These are phyloP conservation scores for Kluyveromyces marxianus DNA, from an alignment of 1,139 yeast species.

Conservation along the genomic window DNA sequence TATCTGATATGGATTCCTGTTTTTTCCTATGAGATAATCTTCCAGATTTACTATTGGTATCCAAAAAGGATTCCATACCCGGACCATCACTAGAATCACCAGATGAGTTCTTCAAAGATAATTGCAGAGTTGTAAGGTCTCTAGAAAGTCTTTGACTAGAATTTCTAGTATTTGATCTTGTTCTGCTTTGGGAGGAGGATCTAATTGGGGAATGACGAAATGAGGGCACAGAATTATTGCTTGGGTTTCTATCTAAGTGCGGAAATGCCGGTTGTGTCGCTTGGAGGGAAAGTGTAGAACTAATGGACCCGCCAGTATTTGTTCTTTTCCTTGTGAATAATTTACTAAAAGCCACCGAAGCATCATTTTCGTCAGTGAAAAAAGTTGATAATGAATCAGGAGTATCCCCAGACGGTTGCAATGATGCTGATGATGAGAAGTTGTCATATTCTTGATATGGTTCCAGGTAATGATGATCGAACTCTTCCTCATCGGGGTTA, in stretches of 20 bases:
- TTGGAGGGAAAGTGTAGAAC: slow-evolving; percentile 17
- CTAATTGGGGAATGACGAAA: slow-evolving; percentile 26
- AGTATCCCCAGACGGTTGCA: slow-evolving; percentile 8
- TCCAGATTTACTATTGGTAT: slow-evolving; percentile 12
- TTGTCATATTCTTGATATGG: slow-evolving; percentile 6
- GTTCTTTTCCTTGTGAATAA: slow-evolving; percentile 28
- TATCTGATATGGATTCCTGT: slow-evolving; percentile 26
- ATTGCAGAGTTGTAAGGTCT: slow-evolving; percentile 11
- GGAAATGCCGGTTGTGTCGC: slow-evolving; percentile 7
- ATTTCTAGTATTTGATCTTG: slow-evolving; percentile 25
- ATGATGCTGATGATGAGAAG: slow-evolving; percentile 2
- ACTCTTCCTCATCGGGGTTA: slow-evolving; percentile 1
- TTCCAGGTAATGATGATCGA: slow-evolving; percentile 10
- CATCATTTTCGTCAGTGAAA: slow-evolving; percentile 28
- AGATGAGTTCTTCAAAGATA: not conserved
- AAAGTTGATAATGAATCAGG: slow-evolving; percentile 4
- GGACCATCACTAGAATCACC: slow-evolving; percentile 2
- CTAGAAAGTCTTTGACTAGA: slow-evolving; percentile 22
- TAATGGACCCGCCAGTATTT: slow-evolving; percentile 27
- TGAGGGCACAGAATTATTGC: slow-evolving; percentile 23
- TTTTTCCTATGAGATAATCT: slow-evolving; percentile 17
- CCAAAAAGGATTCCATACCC: slow-evolving; percentile 17
- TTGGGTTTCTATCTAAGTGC: slow-evolving; percentile 18
- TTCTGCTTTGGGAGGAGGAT: slow-evolving; percentile 26
- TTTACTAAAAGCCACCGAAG: slow-evolving; percentile 31